Conservation (phyloP, 805 yeast species). For the Lachancea fermentati region DNA sequence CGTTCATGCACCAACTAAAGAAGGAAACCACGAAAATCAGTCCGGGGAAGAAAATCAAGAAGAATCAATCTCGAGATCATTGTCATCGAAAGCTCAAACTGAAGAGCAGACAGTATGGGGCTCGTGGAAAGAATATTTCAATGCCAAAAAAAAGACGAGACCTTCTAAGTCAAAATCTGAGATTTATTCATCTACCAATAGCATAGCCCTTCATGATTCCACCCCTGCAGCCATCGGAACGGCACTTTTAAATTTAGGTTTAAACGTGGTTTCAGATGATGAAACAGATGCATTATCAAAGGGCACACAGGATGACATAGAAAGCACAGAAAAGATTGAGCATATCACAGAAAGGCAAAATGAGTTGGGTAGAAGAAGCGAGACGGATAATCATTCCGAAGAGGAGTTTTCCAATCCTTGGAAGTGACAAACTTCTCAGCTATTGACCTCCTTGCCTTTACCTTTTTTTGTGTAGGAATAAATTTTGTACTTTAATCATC, state of each 20-base stretch:
- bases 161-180: slow-evolving; percentile 2
- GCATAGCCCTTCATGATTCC: slow-evolving; percentile 1
- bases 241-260: slow-evolving; percentile 23
- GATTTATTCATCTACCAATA: slow-evolving; percentile 2
- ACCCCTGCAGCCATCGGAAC: slow-evolving; percentile 16
- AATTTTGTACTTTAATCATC: too few species aligned
- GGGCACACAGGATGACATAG: too few species aligned
- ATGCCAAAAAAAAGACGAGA: slow-evolving; percentile 15
- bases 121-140: slow-evolving; percentile 27
- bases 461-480: too few species aligned
- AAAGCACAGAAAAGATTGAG: too few species aligned
- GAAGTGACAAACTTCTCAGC: background rate
- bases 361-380: too few species aligned
- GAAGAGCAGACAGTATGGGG: slow-evolving; percentile 14
- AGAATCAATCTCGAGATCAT: too few species aligned
- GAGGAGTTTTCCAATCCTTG: background rate
- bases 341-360: too few species aligned
- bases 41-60: slow-evolving; percentile 1
- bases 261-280: slow-evolving; percentile 10
- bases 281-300: too few species aligned
- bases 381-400: too few species aligned
- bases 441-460: too few species aligned
- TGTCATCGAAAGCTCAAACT: too few species aligned
- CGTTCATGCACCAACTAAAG: background rate
- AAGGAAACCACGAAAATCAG: background rate